Percentiles rank a stretch among this genome's conserved stretches.
phyloP scores from a whole-genome alignment of 169 alveolate species.

The Toxoplasma gondii region DNA sequence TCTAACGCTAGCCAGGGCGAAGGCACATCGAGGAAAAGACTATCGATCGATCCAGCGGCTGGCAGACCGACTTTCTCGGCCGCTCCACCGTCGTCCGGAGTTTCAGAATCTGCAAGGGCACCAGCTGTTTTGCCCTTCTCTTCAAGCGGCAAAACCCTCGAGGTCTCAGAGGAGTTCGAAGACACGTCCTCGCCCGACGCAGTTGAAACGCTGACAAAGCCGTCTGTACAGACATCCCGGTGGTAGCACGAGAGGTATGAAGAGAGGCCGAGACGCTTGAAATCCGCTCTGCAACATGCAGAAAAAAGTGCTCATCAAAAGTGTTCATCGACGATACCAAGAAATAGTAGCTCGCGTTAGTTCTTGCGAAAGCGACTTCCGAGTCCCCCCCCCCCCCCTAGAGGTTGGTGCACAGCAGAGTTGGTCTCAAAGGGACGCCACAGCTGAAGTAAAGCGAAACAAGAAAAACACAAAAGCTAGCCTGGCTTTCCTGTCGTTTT shows the following conservation, averaged over 20 bases:
- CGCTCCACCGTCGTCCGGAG: not conserved
- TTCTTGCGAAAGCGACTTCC: not conserved
- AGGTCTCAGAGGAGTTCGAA: not conserved
- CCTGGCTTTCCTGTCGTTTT: too few relatives aligned
- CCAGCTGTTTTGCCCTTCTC: not conserved
- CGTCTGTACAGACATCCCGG: constrained; percentile 82
- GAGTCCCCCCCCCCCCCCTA: not conserved
- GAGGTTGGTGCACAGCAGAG: too few relatives aligned
- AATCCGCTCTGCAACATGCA: constrained; percentile 36
- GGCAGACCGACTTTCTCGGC: not conserved
- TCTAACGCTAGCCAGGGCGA: constrained; percentile 84
- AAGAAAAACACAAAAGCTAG: too few relatives aligned
- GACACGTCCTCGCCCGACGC: too few relatives aligned
- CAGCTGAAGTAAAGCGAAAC: too few relatives aligned
- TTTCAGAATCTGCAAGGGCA: not conserved
- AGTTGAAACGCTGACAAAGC: constrained; percentile 65
- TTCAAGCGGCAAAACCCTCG: not conserved
- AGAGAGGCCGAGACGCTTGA: constrained; percentile 48
- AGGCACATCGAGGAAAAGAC: constrained; percentile 84
- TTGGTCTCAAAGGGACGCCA: too few relatives aligned
- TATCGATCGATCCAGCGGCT: constrained; percentile 67
- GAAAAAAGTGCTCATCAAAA: not conserved
- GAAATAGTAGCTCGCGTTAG: not conserved
- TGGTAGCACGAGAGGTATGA: constrained; percentile 67
- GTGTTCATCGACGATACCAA: not conserved